Percentiles rank a stretch among this genome's conserved stretches.
These are phyloP conservation scores for Plantago coronopus DNA, from an alignment of 305 asterid genomes.

Conservation along the genomic window DNA sequence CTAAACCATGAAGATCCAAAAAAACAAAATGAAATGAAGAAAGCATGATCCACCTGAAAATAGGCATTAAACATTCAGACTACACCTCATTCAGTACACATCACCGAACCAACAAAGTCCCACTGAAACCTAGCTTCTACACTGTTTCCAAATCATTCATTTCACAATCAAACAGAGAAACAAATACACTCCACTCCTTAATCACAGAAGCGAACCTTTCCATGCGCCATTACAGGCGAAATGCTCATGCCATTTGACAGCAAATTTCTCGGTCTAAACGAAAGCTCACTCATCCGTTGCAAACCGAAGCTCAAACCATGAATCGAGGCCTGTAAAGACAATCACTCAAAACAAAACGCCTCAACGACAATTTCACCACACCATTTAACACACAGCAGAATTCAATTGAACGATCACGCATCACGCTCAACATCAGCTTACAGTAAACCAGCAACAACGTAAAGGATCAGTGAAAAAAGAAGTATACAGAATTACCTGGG, in stretches of 20 bases:
- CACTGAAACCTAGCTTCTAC: no score
- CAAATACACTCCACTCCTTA: no score
- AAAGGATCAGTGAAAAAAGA: not conserved
- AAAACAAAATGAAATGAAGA: not conserved
- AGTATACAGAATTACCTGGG: slow-evolving; percentile 23
- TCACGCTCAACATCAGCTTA: not conserved
- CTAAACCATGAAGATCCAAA: no score
- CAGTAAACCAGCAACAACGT: not conserved
- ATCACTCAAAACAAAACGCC: no score
- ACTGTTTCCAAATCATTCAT: no score
- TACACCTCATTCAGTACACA: no score
- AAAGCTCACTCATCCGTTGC: not conserved
- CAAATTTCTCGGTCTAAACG: not conserved
- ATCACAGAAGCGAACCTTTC: not conserved
- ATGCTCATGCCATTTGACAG: not conserved
- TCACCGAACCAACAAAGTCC: no score
- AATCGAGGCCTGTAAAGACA: not conserved
- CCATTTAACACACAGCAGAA: no score
- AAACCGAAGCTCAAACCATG: not conserved
- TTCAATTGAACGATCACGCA: not conserved
- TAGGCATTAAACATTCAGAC: no score
- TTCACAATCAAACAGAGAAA: no score
- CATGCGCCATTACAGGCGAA: not conserved
- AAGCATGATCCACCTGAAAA: not conserved
- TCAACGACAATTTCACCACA: not conserved